Conservation (phyloP, 2,329 filamentous ascomycete genomes). For the Clarireedia monteithiana region DNA sequence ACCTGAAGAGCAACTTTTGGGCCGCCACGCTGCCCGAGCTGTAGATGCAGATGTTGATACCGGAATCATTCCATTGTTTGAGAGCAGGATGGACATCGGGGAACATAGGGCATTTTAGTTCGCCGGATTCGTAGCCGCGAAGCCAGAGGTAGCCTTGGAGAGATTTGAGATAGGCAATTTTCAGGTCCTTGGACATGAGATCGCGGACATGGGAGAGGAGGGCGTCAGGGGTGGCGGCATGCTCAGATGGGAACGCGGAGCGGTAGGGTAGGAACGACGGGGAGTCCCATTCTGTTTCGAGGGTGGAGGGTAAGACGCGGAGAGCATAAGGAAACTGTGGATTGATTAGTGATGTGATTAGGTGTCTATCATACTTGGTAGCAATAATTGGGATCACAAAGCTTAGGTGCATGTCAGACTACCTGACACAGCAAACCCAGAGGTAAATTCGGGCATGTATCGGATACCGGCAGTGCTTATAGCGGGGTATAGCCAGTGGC, state of each 20-base stretch:
- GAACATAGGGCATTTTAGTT: conserved; percentile 66
- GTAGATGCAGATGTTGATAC: conserved; percentile 54
- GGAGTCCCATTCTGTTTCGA: conserved; percentile 60
- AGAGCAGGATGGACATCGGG: conserved; percentile 62
- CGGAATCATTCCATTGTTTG: conserved; percentile 47
- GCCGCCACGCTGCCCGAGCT: conserved; percentile 74
- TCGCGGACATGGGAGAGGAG: conserved; percentile 62
- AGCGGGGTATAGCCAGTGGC: conserved; percentile 1
- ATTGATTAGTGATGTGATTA: conserved; percentile 8
- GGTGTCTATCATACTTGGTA: neutral
- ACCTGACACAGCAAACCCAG: neutral
- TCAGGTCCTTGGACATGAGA: conserved; percentile 64
- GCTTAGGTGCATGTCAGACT: neutral
- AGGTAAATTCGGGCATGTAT: neutral
- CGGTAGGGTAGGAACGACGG: conserved; percentile 59
- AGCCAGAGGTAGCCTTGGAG: conserved; percentile 76
- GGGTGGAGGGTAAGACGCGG: conserved; percentile 52
- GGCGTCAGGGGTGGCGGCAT: conserved; percentile 48
- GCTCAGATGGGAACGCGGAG: conserved; percentile 61
- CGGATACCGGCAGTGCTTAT: neutral
- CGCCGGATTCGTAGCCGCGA: conserved; percentile 61
- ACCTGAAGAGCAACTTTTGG: conserved; percentile 71
- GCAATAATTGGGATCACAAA: neutral
- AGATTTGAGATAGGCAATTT: conserved; percentile 68
- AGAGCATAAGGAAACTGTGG: conserved; percentile 71